Conservation (phyloP, 176 grass and related monocot species). For the Triticum turgidum region DNA sequence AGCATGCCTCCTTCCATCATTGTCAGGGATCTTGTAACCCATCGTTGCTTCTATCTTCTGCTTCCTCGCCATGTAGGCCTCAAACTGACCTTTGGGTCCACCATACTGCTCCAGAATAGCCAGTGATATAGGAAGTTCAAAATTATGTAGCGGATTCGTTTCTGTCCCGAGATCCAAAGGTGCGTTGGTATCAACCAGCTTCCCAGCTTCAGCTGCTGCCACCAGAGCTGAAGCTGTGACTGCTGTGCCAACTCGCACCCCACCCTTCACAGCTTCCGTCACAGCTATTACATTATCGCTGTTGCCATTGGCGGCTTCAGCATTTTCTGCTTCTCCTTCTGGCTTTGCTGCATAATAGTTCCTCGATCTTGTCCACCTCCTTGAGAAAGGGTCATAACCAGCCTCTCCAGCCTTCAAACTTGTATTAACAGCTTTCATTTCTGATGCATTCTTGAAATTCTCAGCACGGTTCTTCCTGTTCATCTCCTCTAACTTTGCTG, state of each 20-base stretch:
- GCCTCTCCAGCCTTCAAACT: conserved; percentile 88
- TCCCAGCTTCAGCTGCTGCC: conserved; percentile 84
- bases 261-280: conserved; percentile 41
- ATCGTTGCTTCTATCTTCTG: conserved; percentile 74
- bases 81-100: conserved; percentile 63
- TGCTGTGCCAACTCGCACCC: conserved; percentile 38
- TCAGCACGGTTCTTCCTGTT: conserved; percentile 88
- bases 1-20: conserved; percentile 72
- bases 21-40: conserved; percentile 70
- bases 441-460: conserved; percentile 96
- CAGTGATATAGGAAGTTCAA: conserved; percentile 82
- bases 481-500: conserved; percentile 93
- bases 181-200: conserved; percentile 83
- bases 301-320: conserved; percentile 38
- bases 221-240: conserved; percentile 69
- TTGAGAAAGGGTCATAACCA: conserved; percentile 94
- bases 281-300: neutral
- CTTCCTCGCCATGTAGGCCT: conserved; percentile 71
- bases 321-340: conserved; percentile 37
- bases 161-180: conserved; percentile 81
- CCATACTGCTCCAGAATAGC: conserved; percentile 66
- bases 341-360: conserved; percentile 84
- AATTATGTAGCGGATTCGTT: conserved; percentile 68
- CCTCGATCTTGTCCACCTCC: conserved; percentile 92
- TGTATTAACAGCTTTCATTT: conserved; percentile 82